A percentile compares a stretch with the other conserved stretches of the same genome.
These are phyloP conservation scores for Sporothrix globosa DNA, from an alignment of 2,329 filamentous ascomycete species.

Conservation along the genomic window DNA sequence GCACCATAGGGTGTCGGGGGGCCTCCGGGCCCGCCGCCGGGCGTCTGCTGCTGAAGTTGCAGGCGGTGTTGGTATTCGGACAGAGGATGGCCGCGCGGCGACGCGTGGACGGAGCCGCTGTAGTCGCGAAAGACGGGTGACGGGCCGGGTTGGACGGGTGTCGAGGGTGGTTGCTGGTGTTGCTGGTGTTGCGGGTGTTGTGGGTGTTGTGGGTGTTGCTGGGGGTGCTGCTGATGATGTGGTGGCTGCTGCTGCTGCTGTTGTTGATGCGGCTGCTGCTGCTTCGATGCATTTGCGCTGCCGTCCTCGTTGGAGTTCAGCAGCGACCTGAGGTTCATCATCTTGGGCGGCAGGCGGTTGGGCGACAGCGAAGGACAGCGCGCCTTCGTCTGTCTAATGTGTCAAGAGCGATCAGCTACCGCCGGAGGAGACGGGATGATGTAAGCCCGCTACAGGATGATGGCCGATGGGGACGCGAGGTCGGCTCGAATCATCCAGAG, in stretches of 20 bases:
- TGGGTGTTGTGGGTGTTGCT: constrained; percentile 34
- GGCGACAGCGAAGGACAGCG: constrained; percentile 9
- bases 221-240: constrained; percentile 34
- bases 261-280: constrained; percentile 37
- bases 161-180: constrained; percentile 40
- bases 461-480: background rate
- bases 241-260: constrained; percentile 41
- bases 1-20: constrained; percentile 46
- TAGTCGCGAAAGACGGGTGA: constrained; percentile 58
- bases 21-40: constrained; percentile 38
- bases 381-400: background rate
- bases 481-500: background rate
- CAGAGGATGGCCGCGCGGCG: constrained; percentile 52
- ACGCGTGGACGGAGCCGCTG: constrained; percentile 52
- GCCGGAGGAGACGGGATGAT: background rate
- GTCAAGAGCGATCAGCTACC: background rate
- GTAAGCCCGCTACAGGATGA: background rate
- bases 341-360: constrained; percentile 38
- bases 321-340: constrained; percentile 59
- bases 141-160: constrained; percentile 48
- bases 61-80: constrained; percentile 48
- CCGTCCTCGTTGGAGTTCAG: constrained; percentile 57
- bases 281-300: constrained; percentile 39
- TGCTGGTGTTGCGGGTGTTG: constrained; percentile 34
- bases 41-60: constrained; percentile 31